A percentile compares a stretch with the other conserved stretches of the same genome.
These are phyloP conservation scores for Saccharomycopsis sp. DNA, from an alignment of 805 yeast genomes.

Conservation along the genomic window DNA sequence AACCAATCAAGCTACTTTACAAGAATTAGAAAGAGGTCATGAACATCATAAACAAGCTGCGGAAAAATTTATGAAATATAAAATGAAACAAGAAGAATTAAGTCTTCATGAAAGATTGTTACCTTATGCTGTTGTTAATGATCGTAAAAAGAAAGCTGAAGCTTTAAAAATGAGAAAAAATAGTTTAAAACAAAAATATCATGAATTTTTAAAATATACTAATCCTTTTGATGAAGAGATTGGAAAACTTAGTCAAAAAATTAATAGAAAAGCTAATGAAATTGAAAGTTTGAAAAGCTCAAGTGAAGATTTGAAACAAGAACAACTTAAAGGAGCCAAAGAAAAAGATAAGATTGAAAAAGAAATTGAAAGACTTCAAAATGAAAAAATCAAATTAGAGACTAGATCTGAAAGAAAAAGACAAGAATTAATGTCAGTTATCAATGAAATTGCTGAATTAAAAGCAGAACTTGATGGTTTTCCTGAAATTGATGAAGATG, in stretches of 20 bases:
- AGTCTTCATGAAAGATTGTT: conserved; percentile 36
- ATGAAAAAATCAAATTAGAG: conserved; percentile 15
- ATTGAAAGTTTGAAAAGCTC: not conserved
- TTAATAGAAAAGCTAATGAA: conserved; percentile 1
- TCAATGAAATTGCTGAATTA: conserved; percentile 22
- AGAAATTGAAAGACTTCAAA: conserved; percentile 9
- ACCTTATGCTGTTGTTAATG: conserved; percentile 39
- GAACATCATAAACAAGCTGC: conserved; percentile 37
- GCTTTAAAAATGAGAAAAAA: conserved; percentile 22
- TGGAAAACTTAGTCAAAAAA: conserved; percentile 1
- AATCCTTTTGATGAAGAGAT: conserved; percentile 3
- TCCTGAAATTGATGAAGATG: conserved; percentile 19
- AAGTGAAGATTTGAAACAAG: not conserved
- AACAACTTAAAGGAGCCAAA: conserved; percentile 1
- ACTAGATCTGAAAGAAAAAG: conserved; percentile 19
- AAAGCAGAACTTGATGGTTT: conserved; percentile 22
- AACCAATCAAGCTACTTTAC: conserved; percentile 24
- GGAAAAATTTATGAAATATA: conserved; percentile 34
- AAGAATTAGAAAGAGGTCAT: conserved; percentile 27
- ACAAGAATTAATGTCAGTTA: conserved; percentile 18
- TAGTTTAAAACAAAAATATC: conserved; percentile 19
- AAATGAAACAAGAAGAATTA: conserved; percentile 36
- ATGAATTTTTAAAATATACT: conserved; percentile 17
- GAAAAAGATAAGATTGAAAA: conserved; percentile 11
- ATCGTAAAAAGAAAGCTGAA: conserved; percentile 22